These are phyloP conservation scores for Ceraceosorus guamensis DNA, from an alignment of 1,284 basidiomycete species.

Conservation along the genomic window DNA sequence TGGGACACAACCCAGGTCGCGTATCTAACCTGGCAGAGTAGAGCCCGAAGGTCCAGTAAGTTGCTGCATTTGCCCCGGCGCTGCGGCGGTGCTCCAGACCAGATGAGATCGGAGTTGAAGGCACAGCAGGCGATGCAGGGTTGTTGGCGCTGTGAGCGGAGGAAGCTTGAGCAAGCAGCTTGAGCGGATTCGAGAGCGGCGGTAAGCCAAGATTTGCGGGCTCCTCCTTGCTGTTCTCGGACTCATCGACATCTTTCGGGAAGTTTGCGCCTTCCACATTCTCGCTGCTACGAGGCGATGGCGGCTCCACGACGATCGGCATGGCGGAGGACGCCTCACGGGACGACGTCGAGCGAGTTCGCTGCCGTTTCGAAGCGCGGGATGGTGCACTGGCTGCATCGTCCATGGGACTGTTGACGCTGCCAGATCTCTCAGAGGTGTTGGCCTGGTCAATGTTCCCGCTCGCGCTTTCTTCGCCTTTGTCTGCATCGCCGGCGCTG, in stretches of 20 bases:
- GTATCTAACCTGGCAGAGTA: conserved; percentile 9
- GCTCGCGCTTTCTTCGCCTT: no score
- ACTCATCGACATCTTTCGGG: no score
- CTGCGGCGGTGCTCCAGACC: background rate
- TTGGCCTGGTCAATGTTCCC: no score
- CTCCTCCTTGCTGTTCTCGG: no score
- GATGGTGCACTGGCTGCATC: no score
- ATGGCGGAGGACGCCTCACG: background rate
- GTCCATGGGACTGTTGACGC: background rate
- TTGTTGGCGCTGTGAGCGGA: background rate
- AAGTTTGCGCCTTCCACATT: background rate
- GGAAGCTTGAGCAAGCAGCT: conserved; percentile 12
- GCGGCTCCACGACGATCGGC: no score
- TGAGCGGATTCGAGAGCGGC: conserved; percentile 11
- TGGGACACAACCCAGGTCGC: conserved; percentile 17
- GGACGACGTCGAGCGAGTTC: no score
- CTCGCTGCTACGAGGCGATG: background rate
- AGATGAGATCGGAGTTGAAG: no score
- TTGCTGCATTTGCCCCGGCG: background rate
- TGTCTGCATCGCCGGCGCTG: background rate
- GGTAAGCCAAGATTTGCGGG: conserved; percentile 7
- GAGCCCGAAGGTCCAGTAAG: conserved; percentile 4
- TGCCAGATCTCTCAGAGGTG: background rate
- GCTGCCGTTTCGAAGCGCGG: no score
- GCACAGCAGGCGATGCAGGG: background rate